Evolutionary conservation across 2,329 filamentous ascomycete genomes (phyloP).

Genomic region (Xylariomycetidae sp.): DNA sequence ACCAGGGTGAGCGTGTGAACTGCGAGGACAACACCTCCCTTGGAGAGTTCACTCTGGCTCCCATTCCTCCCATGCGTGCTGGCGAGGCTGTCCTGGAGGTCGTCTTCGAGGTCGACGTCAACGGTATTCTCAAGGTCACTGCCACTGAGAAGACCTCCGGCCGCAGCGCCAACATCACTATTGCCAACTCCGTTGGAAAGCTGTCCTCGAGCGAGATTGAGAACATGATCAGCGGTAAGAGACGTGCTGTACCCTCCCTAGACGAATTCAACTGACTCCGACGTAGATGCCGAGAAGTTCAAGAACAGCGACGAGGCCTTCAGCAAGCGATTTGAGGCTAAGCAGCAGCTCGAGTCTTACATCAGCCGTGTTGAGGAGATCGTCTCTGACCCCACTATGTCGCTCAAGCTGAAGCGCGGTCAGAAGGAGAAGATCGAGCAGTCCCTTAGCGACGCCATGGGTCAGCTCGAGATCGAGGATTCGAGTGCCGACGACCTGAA

Average conservation of each 20-base stretch:
- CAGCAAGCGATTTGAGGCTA: conserved; percentile 98
- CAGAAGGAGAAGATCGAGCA: conserved; percentile 99
- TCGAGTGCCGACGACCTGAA: conserved; percentile 88
- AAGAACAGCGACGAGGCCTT: conserved; percentile 97
- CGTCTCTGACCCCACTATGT: conserved; percentile 90
- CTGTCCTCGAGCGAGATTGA: conserved; percentile 92
- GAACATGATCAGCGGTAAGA: conserved; percentile 83
- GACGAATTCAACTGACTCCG: conserved; percentile 19
- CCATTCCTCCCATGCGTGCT: conserved; percentile 80
- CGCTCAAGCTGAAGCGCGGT: conserved; percentile 95
- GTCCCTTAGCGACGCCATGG: conserved; percentile 95
- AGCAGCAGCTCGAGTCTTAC: conserved; percentile 99
- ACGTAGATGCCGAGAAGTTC: conserved; percentile 95
- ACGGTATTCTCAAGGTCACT: conserved; percentile 99
- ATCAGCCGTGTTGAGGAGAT: conserved; percentile 99
- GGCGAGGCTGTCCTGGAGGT: conserved; percentile 96
- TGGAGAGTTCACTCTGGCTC: conserved; percentile 93
- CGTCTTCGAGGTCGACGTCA: conserved; percentile 99
- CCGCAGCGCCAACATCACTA: conserved; percentile 98
- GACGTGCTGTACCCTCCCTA: not conserved
- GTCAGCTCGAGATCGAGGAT: conserved; percentile 92
- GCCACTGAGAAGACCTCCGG: conserved; percentile 98
- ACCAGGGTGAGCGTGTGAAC: conserved; percentile 95
- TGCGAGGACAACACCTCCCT: conserved; percentile 98
- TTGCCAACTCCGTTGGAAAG: conserved; percentile 99